Evolutionary conservation across 805 yeast species (phyloP), one percentile per base, ranked within the genome.

Genomic region (Nakazawaea wickerhamii): DNA sequence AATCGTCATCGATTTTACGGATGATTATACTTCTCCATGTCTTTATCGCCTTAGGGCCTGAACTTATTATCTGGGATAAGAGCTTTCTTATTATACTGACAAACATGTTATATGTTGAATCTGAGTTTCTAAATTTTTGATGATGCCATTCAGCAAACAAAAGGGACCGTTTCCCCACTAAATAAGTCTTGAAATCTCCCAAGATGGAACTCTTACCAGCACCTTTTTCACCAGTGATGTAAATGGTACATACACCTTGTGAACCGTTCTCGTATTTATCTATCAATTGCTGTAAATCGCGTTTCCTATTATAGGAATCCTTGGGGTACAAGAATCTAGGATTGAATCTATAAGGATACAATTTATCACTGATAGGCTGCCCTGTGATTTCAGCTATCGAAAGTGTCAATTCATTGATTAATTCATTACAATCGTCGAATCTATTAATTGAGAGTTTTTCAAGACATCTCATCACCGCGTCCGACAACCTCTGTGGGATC

Each of bases 141-240:
- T 48, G 36, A 30, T 40, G 46, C 69, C 70, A 65, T 23, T 46
- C 49, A 21, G 59, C 54, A 43, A 53, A 58, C 8, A 46, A 63
- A 58, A 19, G 51, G 54, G 37, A 60, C 59, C 25, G 57, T 55
- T 1, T 64, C 50, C 9, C 64, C 49, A 4, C 71, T 60, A 3
- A 52, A 51, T 5, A 63, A 19, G 38, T 55, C 40, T 60, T 63
- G 34, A 73, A 46, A 22, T 68, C 73, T 22, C 57, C 56, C 5
- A 74, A 51, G 6, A 73, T 44, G 4, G 69, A 55, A 1, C 74
- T 58, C 50, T 72, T 73, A 1, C 80, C 80, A 5, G 60, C 52
- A 2, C 80, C 80, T 1, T 65, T 44, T 3, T 55, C 62, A 13
- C 80, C 79, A 1, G 55, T 49, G 3, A 73, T 50, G 5, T 71